phyloP scores from a whole-genome alignment of 1,284 basidiomycete species.

The Ustilago nuda region DNA sequence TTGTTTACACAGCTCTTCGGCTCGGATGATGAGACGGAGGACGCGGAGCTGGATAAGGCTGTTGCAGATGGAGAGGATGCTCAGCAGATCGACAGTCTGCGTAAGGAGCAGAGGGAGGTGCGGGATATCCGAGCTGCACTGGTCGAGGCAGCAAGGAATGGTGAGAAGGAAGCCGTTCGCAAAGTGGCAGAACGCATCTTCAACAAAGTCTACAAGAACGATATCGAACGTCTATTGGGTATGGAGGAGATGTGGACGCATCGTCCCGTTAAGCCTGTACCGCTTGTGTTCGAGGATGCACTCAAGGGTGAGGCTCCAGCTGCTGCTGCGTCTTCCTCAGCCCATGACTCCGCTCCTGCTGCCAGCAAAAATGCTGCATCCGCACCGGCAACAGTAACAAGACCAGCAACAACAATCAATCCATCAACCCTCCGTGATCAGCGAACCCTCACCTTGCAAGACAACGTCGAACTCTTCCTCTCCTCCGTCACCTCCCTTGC shows the following conservation, averaged over 20 bases:
- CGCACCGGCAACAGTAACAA: background rate
- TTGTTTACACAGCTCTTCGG: conserved; percentile 75
- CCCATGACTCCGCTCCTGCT: background rate
- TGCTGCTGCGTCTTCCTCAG: background rate
- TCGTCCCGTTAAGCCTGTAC: conserved; percentile 80
- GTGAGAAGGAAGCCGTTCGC: conserved; percentile 48
- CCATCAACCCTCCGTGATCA: conserved; percentile 55
- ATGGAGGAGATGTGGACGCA: conserved; percentile 99
- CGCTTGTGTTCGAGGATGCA: conserved; percentile 84
- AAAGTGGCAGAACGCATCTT: conserved; percentile 81
- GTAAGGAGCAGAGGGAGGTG: conserved; percentile 90
- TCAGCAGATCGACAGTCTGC: conserved; percentile 86
- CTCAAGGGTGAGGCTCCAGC: conserved; percentile 12
- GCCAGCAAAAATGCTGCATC: background rate
- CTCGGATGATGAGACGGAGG: conserved; percentile 50
- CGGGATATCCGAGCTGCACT: conserved; percentile 77
- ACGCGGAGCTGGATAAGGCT: conserved; percentile 84
- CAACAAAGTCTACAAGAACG: conserved; percentile 88
- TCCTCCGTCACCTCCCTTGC: conserved; percentile 82
- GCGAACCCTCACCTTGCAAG: conserved; percentile 50
- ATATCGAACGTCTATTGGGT: conserved; percentile 86
- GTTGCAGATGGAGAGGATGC: conserved; percentile 89
- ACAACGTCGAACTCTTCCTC: conserved; percentile 62
- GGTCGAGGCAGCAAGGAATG: conserved; percentile 46
- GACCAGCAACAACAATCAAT: conserved; percentile 5